Percentiles rank a stretch among this genome's conserved stretches.
Conservation (phyloP, 345 rosid species). For the Linum tenue region DNA sequence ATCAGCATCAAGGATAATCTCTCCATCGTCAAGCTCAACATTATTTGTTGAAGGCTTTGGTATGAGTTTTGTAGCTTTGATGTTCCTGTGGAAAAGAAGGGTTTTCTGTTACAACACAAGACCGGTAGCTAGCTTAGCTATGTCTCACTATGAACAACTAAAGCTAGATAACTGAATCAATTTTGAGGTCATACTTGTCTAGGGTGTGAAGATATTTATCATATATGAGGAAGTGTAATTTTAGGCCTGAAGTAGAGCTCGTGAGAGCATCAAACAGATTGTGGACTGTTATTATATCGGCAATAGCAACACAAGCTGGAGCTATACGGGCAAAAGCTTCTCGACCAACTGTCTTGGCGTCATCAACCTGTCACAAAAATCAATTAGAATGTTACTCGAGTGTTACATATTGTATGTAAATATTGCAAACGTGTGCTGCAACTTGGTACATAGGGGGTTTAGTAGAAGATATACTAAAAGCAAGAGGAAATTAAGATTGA, state of each 20-base stretch:
- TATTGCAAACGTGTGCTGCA: neutral
- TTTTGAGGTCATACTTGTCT: constrained; percentile 58
- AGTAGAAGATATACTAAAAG: neutral
- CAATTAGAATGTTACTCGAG: neutral
- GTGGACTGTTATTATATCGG: constrained; percentile 72
- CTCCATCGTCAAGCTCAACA: constrained; percentile 78
- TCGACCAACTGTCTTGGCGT: constrained; percentile 61
- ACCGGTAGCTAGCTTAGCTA: no score
- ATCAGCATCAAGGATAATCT: constrained; percentile 71
- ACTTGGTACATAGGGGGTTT: no score
- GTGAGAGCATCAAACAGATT: constrained; percentile 88
- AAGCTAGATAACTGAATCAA: constrained; percentile 9
- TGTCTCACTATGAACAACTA: constrained; percentile 4
- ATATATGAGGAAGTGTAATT: constrained; percentile 79
- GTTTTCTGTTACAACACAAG: no score
- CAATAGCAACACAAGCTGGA: constrained; percentile 71
- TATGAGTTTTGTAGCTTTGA: constrained; percentile 48
- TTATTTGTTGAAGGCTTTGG: constrained; percentile 44
- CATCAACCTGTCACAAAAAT: constrained; percentile 48
- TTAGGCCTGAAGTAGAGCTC: constrained; percentile 39
- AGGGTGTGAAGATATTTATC: constrained; percentile 85
- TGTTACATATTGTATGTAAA: neutral
- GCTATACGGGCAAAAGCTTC: constrained; percentile 91
- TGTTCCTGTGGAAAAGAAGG: constrained; percentile 36
- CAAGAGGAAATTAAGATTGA: neutral